Percentiles rank a stretch among this genome's conserved stretches.
Conservation (phyloP, 2,329 filamentous ascomycete species). For the Geosmithia flava region DNA sequence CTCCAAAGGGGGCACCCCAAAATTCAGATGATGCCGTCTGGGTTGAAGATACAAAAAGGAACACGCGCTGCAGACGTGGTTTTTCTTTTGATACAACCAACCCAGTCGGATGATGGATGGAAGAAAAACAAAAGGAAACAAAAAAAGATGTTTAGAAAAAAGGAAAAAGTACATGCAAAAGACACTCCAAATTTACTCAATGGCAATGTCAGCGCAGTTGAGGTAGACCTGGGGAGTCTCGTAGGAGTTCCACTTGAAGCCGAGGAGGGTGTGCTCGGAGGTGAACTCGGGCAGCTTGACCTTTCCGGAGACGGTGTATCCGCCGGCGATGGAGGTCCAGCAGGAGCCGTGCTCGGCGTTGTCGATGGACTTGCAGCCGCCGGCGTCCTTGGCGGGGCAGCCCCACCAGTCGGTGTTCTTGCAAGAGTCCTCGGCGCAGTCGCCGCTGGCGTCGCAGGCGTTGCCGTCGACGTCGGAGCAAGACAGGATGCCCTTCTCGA, state of each 20-base stretch:
- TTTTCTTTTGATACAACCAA: too few relatives aligned
- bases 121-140: background rate
- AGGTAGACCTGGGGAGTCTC: conserved; percentile 42
- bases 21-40: background rate
- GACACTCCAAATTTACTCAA: conserved; percentile 8
- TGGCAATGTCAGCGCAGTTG: conserved; percentile 38
- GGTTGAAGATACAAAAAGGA: too few relatives aligned
- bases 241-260: conserved; percentile 41
- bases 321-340: conserved; percentile 37
- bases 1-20: background rate
- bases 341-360: conserved; percentile 28
- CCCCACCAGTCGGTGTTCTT: conserved; percentile 42
- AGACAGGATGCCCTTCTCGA: conserved; percentile 29
- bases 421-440: conserved; percentile 32
- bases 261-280: conserved; percentile 36
- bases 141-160: background rate
- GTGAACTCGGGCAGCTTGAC: conserved; percentile 34
- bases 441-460: conserved; percentile 31
- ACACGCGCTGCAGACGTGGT: background rate
- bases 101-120: too few relatives aligned
- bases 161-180: background rate
- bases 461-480: conserved; percentile 39
- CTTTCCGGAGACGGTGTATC: conserved; percentile 39
- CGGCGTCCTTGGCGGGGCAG: conserved; percentile 29
- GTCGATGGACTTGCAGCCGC: conserved; percentile 33